Base-by-base conservation (phyloP, 2,329 filamentous ascomycete genomes). In the Aspergillus fumigatus region DNA sequence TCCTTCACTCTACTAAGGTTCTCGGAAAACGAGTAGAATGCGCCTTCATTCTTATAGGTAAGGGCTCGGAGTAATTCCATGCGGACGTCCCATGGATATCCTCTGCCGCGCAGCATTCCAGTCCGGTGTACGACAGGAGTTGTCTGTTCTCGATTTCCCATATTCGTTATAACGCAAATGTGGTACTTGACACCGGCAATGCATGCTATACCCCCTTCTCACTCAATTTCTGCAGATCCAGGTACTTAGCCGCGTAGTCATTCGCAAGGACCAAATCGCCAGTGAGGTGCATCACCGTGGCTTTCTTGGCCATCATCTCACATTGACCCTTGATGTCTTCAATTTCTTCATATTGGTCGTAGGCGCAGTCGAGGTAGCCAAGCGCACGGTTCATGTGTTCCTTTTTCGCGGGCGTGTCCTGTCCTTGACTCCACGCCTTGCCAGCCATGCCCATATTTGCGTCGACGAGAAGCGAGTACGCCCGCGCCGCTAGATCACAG, bases 231-330 rank as follows among this genome's bases (percentile, higher is more conserved):
- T 79, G 79, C 51, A 89, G 65, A 61, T 82, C 81, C 45, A 88
- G 70, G 69, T 88, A 90, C 61, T 81, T 82, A 2, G 84, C 84
- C 1, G 87, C 86, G 63, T 82, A 87, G 59, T 88, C 84, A 63
- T 88, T 87, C 1, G 87, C 85, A 59, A 86, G 65, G 19, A 78
- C 79, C 62, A 79, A 72, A 63, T 92, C 88, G 0, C 87, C 89
- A 7, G 83, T 80, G 49, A 88, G 76, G 70, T 87, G 85, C 79
- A 90, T 88, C 51, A 95, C 82, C 51, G 86, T 86, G 3, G 89
- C 88, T 74, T 90, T 92, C 79, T 94, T 94, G 21, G 88, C 87
- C 76, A 92, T 82, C 79, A 89, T 86, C 72, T 92, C 88, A 67
- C 89, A 87, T 73, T 90, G 87, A 53, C 85, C 85, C n/a, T 78